These are phyloP conservation scores for Carex arenaria DNA, from an alignment of 202 grass and related monocot species.

Conservation along the genomic window DNA sequence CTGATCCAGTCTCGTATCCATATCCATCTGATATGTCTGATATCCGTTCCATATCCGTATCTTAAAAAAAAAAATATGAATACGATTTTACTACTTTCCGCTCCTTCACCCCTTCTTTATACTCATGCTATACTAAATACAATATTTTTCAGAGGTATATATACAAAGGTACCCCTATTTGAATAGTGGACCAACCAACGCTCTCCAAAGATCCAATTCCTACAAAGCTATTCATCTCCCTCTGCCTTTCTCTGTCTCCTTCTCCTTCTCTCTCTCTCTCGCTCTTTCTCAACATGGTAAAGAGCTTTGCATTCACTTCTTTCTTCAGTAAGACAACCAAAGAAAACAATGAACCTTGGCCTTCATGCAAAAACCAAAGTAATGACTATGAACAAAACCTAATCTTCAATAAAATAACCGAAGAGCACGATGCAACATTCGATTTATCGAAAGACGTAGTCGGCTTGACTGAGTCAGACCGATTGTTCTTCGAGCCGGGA, in stretches of 20 bases:
- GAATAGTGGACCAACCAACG: neutral
- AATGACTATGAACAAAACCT: neutral
- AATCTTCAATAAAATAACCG: constrained; percentile 22
- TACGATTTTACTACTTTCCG: too few species aligned
- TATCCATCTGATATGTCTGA: too few species aligned
- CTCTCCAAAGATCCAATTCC: constrained; percentile 5
- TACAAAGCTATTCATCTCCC: neutral
- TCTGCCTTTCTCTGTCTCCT: neutral
- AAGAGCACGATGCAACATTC: constrained; percentile 12
- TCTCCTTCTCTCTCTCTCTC: neutral
- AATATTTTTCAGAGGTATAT: constrained; percentile 7
- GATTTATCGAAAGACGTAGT: neutral
- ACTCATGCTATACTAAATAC: neutral
- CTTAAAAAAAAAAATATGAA: too few species aligned
- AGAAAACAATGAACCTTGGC: constrained; percentile 30
- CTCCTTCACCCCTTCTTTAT: neutral
- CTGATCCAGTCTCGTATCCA: too few species aligned
- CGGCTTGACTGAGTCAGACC: constrained; percentile 33
- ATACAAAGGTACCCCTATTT: neutral
- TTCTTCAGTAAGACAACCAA: constrained; percentile 34
- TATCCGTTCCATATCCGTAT: too few species aligned
- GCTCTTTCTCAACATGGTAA: constrained; percentile 29
- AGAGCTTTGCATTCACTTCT: constrained; percentile 40
- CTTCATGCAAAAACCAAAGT: constrained; percentile 54
- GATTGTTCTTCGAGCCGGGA: constrained; percentile 64